Conservation (phyloP, 2,329 filamentous ascomycete species). For the Elsinoe ampelina region DNA sequence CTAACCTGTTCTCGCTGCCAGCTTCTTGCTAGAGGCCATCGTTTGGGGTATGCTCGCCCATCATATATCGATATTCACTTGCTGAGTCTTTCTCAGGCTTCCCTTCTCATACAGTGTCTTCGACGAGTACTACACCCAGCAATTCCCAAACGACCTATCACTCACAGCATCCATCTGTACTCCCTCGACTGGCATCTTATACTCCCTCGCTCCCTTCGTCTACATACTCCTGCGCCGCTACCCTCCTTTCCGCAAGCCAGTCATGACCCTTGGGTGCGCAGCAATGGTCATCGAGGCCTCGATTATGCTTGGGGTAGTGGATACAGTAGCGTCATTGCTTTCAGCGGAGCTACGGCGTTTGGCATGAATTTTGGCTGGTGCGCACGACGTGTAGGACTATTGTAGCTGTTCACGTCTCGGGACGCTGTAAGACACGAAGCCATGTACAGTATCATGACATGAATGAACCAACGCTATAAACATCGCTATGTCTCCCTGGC, state of each 20-base stretch:
- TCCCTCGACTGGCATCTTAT: slow-evolving; percentile 37
- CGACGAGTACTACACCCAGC: slow-evolving; percentile 22
- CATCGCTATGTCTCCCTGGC: background rate
- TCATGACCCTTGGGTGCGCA: slow-evolving; percentile 30
- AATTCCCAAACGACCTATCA: slow-evolving; percentile 16
- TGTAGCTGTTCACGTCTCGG: background rate
- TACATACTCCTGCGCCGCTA: slow-evolving; percentile 31
- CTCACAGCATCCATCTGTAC: slow-evolving; percentile 40
- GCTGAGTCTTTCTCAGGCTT: slow-evolving; percentile 16
- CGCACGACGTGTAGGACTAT: slow-evolving; percentile 6
- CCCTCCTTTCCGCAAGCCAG: slow-evolving; percentile 27
- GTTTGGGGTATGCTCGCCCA: slow-evolving; percentile 38
- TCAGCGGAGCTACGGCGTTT: slow-evolving; percentile 33
- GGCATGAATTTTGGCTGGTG: slow-evolving; percentile 22
- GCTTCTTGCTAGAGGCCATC: slow-evolving; percentile 45
- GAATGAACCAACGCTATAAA: slow-evolving; percentile 6
- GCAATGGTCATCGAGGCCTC: slow-evolving; percentile 28
- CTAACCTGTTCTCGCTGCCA: slow-evolving; percentile 42
- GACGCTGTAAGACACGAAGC: background rate
- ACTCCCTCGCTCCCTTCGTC: slow-evolving; percentile 36
- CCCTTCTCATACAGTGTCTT: slow-evolving; percentile 25
- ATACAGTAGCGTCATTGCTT: slow-evolving; percentile 35
- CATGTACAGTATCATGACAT: slow-evolving; percentile 4
- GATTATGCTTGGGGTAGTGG: slow-evolving; percentile 34
- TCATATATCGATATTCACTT: background rate